phyloP scores from a whole-genome alignment of 768 basidiomycete species.

The Gelatoporia subvermispora region DNA sequence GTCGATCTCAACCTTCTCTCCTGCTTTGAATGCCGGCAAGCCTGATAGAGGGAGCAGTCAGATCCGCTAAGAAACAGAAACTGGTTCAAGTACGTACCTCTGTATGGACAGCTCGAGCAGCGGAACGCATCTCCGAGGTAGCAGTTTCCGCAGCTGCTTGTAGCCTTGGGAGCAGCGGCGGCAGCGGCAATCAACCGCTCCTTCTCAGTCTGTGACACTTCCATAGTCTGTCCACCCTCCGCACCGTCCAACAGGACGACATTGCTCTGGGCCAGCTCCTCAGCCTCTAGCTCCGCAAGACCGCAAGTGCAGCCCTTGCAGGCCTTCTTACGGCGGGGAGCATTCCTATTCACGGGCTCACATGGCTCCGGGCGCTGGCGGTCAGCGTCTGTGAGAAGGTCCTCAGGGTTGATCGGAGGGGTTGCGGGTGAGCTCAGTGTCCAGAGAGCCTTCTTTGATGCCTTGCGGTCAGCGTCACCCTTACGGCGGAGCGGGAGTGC shows the following conservation, averaged over 20 bases:
- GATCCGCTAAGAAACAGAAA: not conserved
- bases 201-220: slow-evolving; percentile 55
- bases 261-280: slow-evolving; percentile 58
- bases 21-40: slow-evolving; percentile 95
- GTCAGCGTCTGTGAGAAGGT: slow-evolving; percentile 80
- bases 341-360: slow-evolving; percentile 50
- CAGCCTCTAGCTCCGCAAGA: slow-evolving; percentile 88
- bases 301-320: slow-evolving; percentile 98
- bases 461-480: slow-evolving; percentile 49
- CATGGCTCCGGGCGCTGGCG: slow-evolving; percentile 74
- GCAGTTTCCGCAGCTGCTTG: slow-evolving; percentile 96
- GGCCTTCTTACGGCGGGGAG: slow-evolving; percentile 77
- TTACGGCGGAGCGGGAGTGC: slow-evolving; percentile 49
- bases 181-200: slow-evolving; percentile 63
- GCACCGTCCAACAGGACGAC: slow-evolving; percentile 68
- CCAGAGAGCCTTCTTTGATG: slow-evolving; percentile 89
- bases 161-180: slow-evolving; percentile 75
- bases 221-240: slow-evolving; percentile 53
- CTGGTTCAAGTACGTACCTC: slow-evolving; percentile 57
- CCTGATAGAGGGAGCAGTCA: slow-evolving; percentile 41
- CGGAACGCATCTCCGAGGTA: slow-evolving; percentile 97
- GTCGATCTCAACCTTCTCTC: slow-evolving; percentile 93
- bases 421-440: slow-evolving; percentile 66
- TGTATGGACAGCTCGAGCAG: slow-evolving; percentile 93
- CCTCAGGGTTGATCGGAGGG: slow-evolving; percentile 75